Evolutionary conservation across 257 asterid species (phyloP).

Genomic region (Hygrophila difformis): DNA sequence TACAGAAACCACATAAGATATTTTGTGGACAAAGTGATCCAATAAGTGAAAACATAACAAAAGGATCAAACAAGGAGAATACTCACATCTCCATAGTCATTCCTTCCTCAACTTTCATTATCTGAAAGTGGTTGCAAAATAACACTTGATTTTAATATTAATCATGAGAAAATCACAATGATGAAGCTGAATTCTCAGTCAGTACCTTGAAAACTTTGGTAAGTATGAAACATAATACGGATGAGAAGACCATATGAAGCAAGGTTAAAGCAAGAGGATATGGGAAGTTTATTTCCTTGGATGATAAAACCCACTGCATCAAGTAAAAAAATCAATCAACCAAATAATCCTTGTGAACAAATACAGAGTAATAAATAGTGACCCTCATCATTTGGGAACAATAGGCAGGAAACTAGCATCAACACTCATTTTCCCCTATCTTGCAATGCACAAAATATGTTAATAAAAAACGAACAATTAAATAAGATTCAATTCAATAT

Average conservation of each 20-base stretch:
- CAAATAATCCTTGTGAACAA: slow-evolving; percentile 16
- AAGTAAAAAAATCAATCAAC: slow-evolving; percentile 11
- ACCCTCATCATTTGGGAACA: neutral
- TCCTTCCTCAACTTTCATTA: slow-evolving; percentile 87
- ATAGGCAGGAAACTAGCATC: neutral
- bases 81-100: slow-evolving; percentile 94
- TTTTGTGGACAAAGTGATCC: neutral
- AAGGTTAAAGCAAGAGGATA: slow-evolving; percentile 95
- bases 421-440: neutral
- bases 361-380: too few relatives aligned
- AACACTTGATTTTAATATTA: slow-evolving; percentile 9
- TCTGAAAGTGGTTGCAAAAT: slow-evolving; percentile 32
- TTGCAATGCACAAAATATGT: neutral
- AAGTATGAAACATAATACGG: slow-evolving; percentile 70
- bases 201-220: slow-evolving; percentile 87
- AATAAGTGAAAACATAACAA: neutral
- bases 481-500: neutral
- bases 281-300: slow-evolving; percentile 89
- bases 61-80: slow-evolving; percentile 13
- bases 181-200: slow-evolving; percentile 9
- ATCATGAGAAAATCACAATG: neutral
- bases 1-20: neutral
- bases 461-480: neutral
- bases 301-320: slow-evolving; percentile 95
- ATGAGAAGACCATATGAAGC: slow-evolving; percentile 96